Evolutionary conservation across 768 basidiomycete species (phyloP), one percentile per base, ranked within the genome.

Genomic region (Floccularia luteovirens): DNA sequence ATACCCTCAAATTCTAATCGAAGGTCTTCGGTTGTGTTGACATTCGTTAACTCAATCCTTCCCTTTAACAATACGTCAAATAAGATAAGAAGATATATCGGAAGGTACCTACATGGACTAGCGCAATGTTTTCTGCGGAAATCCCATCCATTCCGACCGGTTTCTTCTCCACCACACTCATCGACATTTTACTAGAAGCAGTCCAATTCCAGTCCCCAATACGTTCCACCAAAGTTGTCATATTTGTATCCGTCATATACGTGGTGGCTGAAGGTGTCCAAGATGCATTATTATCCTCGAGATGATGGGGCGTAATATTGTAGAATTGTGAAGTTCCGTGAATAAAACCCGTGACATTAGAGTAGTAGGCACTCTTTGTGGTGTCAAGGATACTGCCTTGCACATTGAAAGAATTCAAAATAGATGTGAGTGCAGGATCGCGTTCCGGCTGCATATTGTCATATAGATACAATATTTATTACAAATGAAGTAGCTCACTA

Each of bases 321-420:
- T 77, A 67, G 49, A 75, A 75, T 27, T 63, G 61, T 11, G 76
- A 57, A 31, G 74, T 62, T 2, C 84, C 85, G 39, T 78, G 79
- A 43, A 86, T 70, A 54, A 85, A 89, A 5, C 88, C 89, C 12
- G 88, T 88, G 31, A 84, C 69, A 53, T 91, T 91, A 3, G 66
- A 57, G 48, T 79, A 85, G 53, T 87, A 90, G 1, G 86, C 81
- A 16, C 62, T 64, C 24, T 49, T 41, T 14, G 49, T 44, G 3
- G 74, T 67, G 45, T 77, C 68, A 3, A 82, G 56, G 25, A 52
- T 50, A 3, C 54, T 58, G 4, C 71, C 72, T 36, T 62, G 54
- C 1, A 74, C 58, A 27, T 75, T 48, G 43, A 84, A 69, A 19
- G 60, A 55, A 16, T 72, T 61, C 21, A 81, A 58, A 24, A 87